Base-by-base conservation (phyloP, 75 land plant species). In the Pinus tabuliformis region DNA sequence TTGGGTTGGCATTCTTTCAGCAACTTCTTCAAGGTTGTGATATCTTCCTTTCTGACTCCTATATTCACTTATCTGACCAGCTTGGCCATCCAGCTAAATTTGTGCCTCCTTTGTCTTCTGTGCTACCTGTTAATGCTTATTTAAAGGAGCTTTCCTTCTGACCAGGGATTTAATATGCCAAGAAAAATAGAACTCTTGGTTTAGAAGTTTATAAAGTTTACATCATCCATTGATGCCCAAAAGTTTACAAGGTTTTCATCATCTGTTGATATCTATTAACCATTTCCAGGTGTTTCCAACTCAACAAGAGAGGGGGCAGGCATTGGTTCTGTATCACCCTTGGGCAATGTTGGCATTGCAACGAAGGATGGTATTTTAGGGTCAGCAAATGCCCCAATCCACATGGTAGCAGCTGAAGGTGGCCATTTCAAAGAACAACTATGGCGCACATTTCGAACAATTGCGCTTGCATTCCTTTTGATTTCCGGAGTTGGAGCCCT, bases 401-500 rank as follows among this genome's bases (percentile, higher is more conserved):
- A 97, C 77, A 94, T 95, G 95, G 98, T 97, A 57, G 77, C 93
- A 66, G 79, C 95, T 2, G 98, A 94, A 81, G 93, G 95, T 60
- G 91, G 92, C 2, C 73, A 80, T 77, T 92, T 97, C 57, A 97
- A 91, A 77, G 95, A 89, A 57, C 99, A 97, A 81, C 68, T 95
- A 24, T 97, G 99, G 99, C 95, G 95, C 57, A 97, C 99, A 15
- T 75, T 94, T 70, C 91, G 98, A 57, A 77, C 90, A 62, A 59
- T 97, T 78, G 99, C 92, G 37, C 59, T 97, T 30, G 86, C 89
- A n/a, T 97, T 97, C 81, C 82, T 97, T 62, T 28, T 94, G 56
- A 87, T 97, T 39, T 97, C 99, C 62, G 99, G 91, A 52, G 86
- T 92, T 76, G 99, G 95, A 75, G 93, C 99, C 22, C 91, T 97